Percentiles rank a stretch among this genome's conserved stretches.
These are phyloP conservation scores for Podaxis sp. DNA, from an alignment of 768 basidiomycete genomes.

Conservation along the genomic window DNA sequence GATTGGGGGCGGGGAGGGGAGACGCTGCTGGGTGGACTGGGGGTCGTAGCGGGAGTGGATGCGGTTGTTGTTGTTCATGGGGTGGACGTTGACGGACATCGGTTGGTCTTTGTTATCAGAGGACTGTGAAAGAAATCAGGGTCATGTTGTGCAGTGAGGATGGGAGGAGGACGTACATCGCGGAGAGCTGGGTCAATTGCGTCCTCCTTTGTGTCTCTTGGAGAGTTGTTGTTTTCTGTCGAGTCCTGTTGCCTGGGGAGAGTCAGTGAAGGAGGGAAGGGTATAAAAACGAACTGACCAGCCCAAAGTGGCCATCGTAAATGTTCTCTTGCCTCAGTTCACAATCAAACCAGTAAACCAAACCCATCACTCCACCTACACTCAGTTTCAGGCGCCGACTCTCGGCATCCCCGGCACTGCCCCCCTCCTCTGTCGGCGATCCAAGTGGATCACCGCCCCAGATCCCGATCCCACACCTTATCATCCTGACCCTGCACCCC, in stretches of 20 bases:
- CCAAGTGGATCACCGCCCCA: conserved; percentile 19
- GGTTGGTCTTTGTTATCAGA: conserved; percentile 2
- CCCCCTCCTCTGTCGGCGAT: conserved; percentile 12
- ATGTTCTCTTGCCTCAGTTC: conserved; percentile 14
- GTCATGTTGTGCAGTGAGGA: neutral
- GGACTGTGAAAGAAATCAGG: neutral
- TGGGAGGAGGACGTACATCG: conserved; percentile 24
- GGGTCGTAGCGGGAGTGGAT: conserved; percentile 13
- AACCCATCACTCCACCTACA: conserved; percentile 11
- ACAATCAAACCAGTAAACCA: conserved; percentile 18
- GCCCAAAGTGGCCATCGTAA: conserved; percentile 32
- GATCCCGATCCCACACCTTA: conserved; percentile 28
- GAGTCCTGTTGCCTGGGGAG: conserved; percentile 24
- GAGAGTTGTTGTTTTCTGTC: conserved; percentile 18
- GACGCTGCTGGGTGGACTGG: conserved; percentile 24
- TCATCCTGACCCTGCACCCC: conserved; percentile 34
- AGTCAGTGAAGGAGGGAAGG: conserved; percentile 23
- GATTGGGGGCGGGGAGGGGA: conserved; percentile 37
- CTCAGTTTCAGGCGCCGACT: conserved; percentile 8
- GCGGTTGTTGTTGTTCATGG: conserved; percentile 5
- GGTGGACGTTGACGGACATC: conserved; percentile 16
- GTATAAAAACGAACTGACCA: conserved; percentile 31
- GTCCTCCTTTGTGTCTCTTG: conserved; percentile 18
- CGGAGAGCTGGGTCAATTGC: conserved; percentile 31
- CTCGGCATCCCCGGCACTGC: neutral